Evolutionary conservation across 164 flowering plant species (phyloP).

Genomic region (Umbellularia californica): DNA sequence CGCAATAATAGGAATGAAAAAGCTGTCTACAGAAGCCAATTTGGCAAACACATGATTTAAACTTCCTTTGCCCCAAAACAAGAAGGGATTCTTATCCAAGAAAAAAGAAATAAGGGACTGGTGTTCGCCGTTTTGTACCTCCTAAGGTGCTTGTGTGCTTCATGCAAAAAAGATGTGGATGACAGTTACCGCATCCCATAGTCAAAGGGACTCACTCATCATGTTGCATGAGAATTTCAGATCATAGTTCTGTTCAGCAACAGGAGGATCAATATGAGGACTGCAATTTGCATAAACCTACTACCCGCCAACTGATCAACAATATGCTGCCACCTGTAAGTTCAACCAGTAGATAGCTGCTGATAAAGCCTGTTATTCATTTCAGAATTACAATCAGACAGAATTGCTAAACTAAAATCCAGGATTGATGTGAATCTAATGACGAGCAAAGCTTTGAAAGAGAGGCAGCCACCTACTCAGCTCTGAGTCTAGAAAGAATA

Average conservation of each 20-base stretch:
- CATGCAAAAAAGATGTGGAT: neutral
- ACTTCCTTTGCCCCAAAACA: neutral
- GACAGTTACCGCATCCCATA: neutral
- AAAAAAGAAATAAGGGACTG: neutral
- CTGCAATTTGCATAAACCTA: conserved; percentile 36
- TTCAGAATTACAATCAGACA: conserved; percentile 53
- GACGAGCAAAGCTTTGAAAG: no score
- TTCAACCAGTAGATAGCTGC: conserved; percentile 99
- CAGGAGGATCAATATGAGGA: conserved; percentile 51
- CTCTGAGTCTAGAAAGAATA: no score
- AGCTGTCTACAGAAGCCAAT: neutral
- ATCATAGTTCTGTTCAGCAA: conserved; percentile 35
- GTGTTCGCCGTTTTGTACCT: neutral
- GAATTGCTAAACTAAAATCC: neutral
- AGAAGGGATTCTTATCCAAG: neutral
- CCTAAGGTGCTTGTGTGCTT: neutral
- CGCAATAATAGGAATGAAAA: neutral
- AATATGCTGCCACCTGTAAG: conserved; percentile 89
- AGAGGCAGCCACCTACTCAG: no score
- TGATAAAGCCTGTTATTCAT: conserved; percentile 94
- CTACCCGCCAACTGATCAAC: conserved; percentile 41
- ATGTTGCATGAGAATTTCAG: conserved; percentile 13
- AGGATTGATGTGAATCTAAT: neutral
- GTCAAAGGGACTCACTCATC: neutral
- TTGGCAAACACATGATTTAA: neutral